Conservation (phyloP, 139 green algal species). For the Picochlorum sp. region DNA sequence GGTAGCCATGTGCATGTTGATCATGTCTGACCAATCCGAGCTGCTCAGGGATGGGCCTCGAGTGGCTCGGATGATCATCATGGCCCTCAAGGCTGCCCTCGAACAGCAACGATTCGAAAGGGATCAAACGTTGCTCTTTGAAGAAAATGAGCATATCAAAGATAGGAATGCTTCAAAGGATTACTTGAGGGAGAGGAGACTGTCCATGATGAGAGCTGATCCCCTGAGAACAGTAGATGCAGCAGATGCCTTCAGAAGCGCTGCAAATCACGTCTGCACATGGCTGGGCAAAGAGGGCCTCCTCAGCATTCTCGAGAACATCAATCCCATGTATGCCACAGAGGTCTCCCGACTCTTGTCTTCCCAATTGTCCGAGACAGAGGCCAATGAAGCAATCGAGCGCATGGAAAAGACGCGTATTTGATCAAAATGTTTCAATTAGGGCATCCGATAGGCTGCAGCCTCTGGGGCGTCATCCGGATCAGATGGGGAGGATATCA, state of each 20-base stretch:
- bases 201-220: conserved; percentile 17
- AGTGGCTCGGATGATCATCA: conserved; percentile 14
- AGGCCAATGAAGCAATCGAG: neutral
- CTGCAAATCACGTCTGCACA: conserved; percentile 11
- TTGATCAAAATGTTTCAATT: neutral
- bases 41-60: conserved; percentile 7
- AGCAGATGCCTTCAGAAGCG: conserved; percentile 10
- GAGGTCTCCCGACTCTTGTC: conserved; percentile 6
- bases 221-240: conserved; percentile 18
- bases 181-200: conserved; percentile 20
- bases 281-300: conserved; percentile 6
- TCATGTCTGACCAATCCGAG: conserved; percentile 12
- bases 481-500: too few species aligned
- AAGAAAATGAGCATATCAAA: neutral
- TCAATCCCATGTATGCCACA: neutral
- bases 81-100: conserved; percentile 15
- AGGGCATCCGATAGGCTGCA: neutral
- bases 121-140: conserved; percentile 17
- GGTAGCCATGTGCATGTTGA: conserved; percentile 23
- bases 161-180: conserved; percentile 13
- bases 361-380: conserved; percentile 2
- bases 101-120: conserved; percentile 25
- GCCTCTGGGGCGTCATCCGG: too few species aligned
- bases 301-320: neutral
- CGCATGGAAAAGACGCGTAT: neutral